Conservation (phyloP, 805 yeast species). For the Candida pseudofarinosa region DNA sequence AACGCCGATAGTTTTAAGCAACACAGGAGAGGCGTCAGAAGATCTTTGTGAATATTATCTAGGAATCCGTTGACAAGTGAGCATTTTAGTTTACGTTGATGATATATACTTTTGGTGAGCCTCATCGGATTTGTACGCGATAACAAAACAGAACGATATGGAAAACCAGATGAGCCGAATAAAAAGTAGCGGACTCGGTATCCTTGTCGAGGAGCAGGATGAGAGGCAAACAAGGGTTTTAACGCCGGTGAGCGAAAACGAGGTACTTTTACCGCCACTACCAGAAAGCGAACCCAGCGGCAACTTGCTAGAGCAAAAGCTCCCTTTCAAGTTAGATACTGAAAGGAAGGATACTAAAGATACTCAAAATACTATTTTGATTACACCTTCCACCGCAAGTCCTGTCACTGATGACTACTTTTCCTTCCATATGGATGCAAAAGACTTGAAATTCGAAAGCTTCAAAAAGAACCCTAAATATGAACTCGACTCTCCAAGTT, state of each 20-base stretch:
- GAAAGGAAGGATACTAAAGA: not conserved
- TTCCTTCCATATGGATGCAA: not conserved
- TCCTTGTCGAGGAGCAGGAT: slow-evolving; percentile 27
- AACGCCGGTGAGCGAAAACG: slow-evolving; percentile 7
- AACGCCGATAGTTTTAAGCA: too few species aligned
- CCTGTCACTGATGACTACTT: not conserved
- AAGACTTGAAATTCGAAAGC: not conserved
- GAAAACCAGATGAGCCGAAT: not conserved
- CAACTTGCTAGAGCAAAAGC: not conserved
- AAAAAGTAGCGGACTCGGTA: slow-evolving; percentile 24
- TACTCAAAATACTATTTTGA: slow-evolving; percentile 8
- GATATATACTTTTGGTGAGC: not conserved
- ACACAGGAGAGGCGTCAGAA: too few species aligned
- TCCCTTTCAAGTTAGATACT: not conserved
- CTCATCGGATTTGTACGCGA: not conserved
- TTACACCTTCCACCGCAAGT: slow-evolving; percentile 7
- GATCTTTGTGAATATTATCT: too few species aligned
- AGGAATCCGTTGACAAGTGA: too few species aligned
- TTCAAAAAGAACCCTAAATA: slow-evolving; percentile 7
- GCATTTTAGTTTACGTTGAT: not conserved
- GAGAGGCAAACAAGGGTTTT: not conserved
- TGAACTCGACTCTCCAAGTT: slow-evolving; percentile 16
- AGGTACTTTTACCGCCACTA: slow-evolving; percentile 25
- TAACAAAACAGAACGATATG: not conserved
- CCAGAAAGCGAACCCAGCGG: slow-evolving; percentile 17